Conservation (phyloP, 2,329 filamentous ascomycete genomes). For the Colletotrichum spinosum region DNA sequence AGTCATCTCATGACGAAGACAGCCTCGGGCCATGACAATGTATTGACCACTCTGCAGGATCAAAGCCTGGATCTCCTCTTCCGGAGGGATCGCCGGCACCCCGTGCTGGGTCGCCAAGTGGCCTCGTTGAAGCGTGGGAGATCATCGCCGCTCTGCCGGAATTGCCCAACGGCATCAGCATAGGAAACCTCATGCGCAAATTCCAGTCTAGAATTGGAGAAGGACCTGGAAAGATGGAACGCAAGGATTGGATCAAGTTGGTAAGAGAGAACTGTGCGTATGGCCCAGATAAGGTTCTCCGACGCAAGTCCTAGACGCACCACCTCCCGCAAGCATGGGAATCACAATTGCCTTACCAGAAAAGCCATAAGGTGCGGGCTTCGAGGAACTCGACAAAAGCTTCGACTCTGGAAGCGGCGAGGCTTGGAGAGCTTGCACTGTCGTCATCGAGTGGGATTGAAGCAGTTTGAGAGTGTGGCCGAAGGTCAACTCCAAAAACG, state of each 20-base stretch:
- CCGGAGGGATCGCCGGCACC: constrained; percentile 31
- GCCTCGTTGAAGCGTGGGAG: constrained; percentile 61
- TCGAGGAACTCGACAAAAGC: too few relatives aligned
- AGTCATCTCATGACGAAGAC: constrained; percentile 35
- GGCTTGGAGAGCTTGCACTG: too few relatives aligned
- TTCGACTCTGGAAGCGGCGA: too few relatives aligned
- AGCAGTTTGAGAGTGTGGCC: too few relatives aligned
- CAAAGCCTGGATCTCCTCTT: constrained; percentile 40
- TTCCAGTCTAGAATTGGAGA: constrained; percentile 67
- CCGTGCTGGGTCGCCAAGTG: constrained; percentile 49
- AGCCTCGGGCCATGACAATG: neutral
- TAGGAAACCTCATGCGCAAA: constrained; percentile 64
- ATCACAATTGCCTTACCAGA: neutral
- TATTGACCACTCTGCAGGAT: constrained; percentile 28
- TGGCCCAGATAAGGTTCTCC: constrained; percentile 64
- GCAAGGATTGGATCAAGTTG: constrained; percentile 68
- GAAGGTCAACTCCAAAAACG: too few relatives aligned
- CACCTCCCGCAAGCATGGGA: neutral
- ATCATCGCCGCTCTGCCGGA: constrained; percentile 66
- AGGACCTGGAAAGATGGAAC: constrained; percentile 62
- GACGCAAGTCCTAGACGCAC: constrained; percentile 50
- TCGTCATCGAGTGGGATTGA: too few relatives aligned
- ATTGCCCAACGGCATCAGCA: constrained; percentile 63
- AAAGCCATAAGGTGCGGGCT: too few relatives aligned
- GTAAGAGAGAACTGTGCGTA: constrained; percentile 68